A percentile compares a stretch with the other conserved stretches of the same genome.
These are phyloP conservation scores for Dactylonectria macrodidyma DNA, from an alignment of 2,329 filamentous ascomycete species.

Conservation along the genomic window DNA sequence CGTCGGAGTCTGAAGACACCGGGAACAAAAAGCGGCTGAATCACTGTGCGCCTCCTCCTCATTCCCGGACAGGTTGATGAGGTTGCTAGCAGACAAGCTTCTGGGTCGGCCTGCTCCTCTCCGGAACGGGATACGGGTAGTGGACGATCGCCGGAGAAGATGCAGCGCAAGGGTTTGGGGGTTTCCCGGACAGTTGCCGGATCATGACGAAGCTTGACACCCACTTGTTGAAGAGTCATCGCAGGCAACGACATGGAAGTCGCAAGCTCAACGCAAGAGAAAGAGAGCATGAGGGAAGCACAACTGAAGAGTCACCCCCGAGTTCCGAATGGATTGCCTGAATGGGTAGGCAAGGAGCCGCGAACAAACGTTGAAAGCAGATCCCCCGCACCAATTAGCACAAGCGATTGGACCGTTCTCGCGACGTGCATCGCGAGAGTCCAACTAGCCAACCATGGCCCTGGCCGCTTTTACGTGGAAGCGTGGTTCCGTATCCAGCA, in stretches of 20 bases:
- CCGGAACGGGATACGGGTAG: constrained; percentile 10
- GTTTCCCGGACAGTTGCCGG: neutral
- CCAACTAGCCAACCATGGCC: constrained; percentile 1
- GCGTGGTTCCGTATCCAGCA: constrained; percentile 17
- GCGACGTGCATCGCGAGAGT: neutral
- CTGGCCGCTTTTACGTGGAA: constrained; percentile 3
- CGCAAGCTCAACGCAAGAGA: neutral
- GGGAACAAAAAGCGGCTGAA: neutral
- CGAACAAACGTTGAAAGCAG: neutral
- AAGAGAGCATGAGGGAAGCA: neutral
- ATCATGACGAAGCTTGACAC: constrained; percentile 6
- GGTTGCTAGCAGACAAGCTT: constrained; percentile 1
- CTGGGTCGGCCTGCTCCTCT: neutral
- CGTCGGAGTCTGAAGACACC: neutral
- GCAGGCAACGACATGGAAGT: neutral
- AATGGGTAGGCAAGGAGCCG: neutral
- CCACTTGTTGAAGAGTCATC: neutral
- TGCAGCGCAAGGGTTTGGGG: constrained; percentile 6
- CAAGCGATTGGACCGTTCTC: constrained; percentile 6
- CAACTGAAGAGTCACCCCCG: neutral
- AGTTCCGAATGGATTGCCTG: constrained; percentile 14
- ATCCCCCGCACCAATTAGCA: constrained; percentile 16
- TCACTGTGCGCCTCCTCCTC: neutral
- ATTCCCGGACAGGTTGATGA: constrained; percentile 5
- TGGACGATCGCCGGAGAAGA: constrained; percentile 11